Evolutionary conservation across 768 basidiomycete genomes (phyloP).

Genomic region (Hygrocybe punicea): DNA sequence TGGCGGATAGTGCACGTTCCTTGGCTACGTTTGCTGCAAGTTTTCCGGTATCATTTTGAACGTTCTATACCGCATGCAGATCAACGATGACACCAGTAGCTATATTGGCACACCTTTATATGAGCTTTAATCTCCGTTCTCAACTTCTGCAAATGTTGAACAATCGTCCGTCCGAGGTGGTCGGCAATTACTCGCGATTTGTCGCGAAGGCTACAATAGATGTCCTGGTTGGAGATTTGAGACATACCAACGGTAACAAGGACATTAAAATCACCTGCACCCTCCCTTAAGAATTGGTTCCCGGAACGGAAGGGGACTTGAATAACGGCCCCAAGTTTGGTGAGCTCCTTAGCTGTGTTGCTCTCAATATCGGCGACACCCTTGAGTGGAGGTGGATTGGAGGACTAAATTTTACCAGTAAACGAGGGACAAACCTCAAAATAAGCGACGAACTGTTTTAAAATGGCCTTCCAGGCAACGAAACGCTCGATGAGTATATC

Average conservation of each 20-base stretch:
- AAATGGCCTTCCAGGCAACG: constrained; percentile 92
- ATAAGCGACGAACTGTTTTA: constrained; percentile 92
- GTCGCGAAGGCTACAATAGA: constrained; percentile 90
- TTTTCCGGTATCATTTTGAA: constrained; percentile 94
- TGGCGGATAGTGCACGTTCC: constrained; percentile 85
- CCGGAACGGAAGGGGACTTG: constrained; percentile 95
- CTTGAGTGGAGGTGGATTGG: constrained; percentile 19
- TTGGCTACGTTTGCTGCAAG: constrained; percentile 87
- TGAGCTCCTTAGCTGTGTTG: constrained; percentile 89
- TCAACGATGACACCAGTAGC: neutral
- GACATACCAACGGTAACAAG: neutral
- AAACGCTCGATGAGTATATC: constrained; percentile 97
- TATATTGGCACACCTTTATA: constrained; percentile 62
- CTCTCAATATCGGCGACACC: constrained; percentile 84
- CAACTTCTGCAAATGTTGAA: constrained; percentile 97
- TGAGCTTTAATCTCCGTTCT: constrained; percentile 94
- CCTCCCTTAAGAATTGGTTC: constrained; percentile 98
- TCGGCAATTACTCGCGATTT: constrained; percentile 91
- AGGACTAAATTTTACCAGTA: neutral
- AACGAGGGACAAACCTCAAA: constrained; percentile 53
- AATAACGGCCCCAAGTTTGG: constrained; percentile 90
- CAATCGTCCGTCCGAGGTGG: constrained; percentile 95
- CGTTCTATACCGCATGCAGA: constrained; percentile 70
- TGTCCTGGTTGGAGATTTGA: constrained; percentile 59
- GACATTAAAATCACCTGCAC: constrained; percentile 61